phyloP scores from a whole-genome alignment of 495 filamentous ascomycete genomes.

The Talaromyces trachyspermus region DNA sequence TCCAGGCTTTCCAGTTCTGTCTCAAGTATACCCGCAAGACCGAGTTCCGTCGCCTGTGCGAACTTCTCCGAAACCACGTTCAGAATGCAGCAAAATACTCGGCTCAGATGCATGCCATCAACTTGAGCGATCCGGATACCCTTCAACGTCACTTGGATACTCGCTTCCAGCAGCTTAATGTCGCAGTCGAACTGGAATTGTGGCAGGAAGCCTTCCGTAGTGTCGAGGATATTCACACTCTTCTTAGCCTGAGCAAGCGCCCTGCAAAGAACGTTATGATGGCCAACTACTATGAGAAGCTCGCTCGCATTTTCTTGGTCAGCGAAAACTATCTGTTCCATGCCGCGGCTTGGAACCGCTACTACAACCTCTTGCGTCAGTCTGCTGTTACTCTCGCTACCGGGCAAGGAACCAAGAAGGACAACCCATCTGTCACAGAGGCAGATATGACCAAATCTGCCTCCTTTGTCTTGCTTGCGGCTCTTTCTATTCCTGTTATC shows the following conservation, averaged over 20 bases:
- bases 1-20: constrained; percentile 98
- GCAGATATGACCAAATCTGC: constrained; percentile 81
- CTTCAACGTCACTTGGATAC: constrained; percentile 95
- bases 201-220: constrained; percentile 99
- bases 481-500: constrained; percentile 94
- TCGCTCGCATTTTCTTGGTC: constrained; percentile 95
- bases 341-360: constrained; percentile 91
- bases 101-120: constrained; percentile 98
- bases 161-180: constrained; percentile 96
- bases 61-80: constrained; percentile 95
- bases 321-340: constrained; percentile 99
- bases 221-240: constrained; percentile 98
- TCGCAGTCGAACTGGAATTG: constrained; percentile 93
- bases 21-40: constrained; percentile 97
- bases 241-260: constrained; percentile 96
- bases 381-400: constrained; percentile 78
- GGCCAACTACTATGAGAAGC: constrained; percentile 99
- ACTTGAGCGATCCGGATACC: constrained; percentile 94
- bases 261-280: constrained; percentile 99
- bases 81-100: constrained; percentile 99
- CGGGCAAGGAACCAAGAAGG: constrained; percentile 82
- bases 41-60: constrained; percentile 95
- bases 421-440: constrained; percentile 84
- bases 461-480: constrained; percentile 92
- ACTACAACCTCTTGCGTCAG: constrained; percentile 91